A percentile compares a stretch with the other conserved stretches of the same genome.
These are phyloP conservation scores for Myxozyma geophila DNA, from an alignment of 805 yeast genomes.

Conservation along the genomic window DNA sequence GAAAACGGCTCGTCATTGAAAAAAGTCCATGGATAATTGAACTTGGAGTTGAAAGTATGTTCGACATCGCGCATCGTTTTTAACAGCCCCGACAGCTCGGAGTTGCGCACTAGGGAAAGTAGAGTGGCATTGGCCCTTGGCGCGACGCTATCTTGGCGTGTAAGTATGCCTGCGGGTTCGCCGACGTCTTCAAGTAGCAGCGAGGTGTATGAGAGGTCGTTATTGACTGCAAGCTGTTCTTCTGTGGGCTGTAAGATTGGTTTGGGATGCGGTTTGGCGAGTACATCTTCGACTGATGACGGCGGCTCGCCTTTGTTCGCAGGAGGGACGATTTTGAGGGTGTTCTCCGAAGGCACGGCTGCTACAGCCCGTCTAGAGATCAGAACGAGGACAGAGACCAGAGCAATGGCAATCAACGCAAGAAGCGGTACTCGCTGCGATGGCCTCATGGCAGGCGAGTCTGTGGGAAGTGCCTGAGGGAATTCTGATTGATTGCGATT, in stretches of 20 bases:
- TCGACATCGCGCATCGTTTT: constrained; percentile 66
- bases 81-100: constrained; percentile 57
- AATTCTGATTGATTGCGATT: neutral
- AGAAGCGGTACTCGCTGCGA: constrained; percentile 8
- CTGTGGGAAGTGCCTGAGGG: neutral
- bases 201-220: constrained; percentile 16
- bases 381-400: neutral
- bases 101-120: constrained; percentile 70
- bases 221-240: neutral
- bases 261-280: neutral
- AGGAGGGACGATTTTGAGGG: neutral
- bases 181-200: constrained; percentile 36
- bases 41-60: constrained; percentile 65
- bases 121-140: constrained; percentile 73
- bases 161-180: constrained; percentile 42
- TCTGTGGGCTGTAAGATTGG: neutral
- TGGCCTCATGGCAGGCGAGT: constrained; percentile 1
- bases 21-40: constrained; percentile 80
- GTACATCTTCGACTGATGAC: neutral
- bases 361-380: neutral
- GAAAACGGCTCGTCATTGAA: constrained; percentile 72
- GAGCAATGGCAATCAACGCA: constrained; percentile 1
- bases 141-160: constrained; percentile 36
- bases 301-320: neutral
- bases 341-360: too few species aligned